phyloP scores from a whole-genome alignment of 2,329 filamentous ascomycete genomes.

The Didymella segeticola region DNA sequence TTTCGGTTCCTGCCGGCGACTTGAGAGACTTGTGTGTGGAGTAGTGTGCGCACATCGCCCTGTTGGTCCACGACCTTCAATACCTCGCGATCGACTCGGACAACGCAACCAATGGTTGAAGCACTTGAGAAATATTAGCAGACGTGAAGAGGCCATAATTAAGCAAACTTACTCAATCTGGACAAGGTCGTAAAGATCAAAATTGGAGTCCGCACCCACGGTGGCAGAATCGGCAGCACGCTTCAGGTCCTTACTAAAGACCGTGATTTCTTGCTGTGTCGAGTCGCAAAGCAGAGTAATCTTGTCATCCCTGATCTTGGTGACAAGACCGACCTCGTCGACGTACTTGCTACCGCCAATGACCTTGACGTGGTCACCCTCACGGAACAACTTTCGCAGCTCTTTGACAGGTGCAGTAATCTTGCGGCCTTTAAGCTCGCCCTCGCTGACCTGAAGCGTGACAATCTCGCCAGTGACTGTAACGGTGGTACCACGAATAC shows the following conservation, averaged over 20 bases:
- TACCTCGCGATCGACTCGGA: slow-evolving; percentile 94
- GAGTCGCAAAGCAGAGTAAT: slow-evolving; percentile 94
- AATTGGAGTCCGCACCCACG: slow-evolving; percentile 84
- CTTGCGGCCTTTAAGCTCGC: slow-evolving; percentile 78
- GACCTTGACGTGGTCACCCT: slow-evolving; percentile 98
- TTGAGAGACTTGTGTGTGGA: slow-evolving; percentile 91
- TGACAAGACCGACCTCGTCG: slow-evolving; percentile 96
- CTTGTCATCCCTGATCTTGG: slow-evolving; percentile 88
- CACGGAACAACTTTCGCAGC: slow-evolving; percentile 87
- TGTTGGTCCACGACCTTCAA: slow-evolving; percentile 90
- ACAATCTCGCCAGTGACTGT: slow-evolving; percentile 93
- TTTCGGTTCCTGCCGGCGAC: slow-evolving; percentile 82
- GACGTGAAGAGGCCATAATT: neutral
- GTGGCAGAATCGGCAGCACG: slow-evolving; percentile 92
- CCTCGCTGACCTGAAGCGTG: slow-evolving; percentile 82
- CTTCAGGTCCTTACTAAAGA: slow-evolving; percentile 95
- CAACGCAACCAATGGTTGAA: slow-evolving; percentile 88
- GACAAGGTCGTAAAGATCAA: slow-evolving; percentile 89
- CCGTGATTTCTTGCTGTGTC: slow-evolving; percentile 90
- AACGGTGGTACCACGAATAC: slow-evolving; percentile 83
- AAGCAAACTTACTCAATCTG: slow-evolving; percentile 74
- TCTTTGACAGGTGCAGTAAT: slow-evolving; percentile 94
- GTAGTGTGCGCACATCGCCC: slow-evolving; percentile 78
- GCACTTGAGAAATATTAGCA: slow-evolving; percentile 55
- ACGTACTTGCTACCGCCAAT: slow-evolving; percentile 93